These are phyloP conservation scores for Kodamaea jinghongensis DNA, from an alignment of 805 yeast species.

Conservation along the genomic window DNA sequence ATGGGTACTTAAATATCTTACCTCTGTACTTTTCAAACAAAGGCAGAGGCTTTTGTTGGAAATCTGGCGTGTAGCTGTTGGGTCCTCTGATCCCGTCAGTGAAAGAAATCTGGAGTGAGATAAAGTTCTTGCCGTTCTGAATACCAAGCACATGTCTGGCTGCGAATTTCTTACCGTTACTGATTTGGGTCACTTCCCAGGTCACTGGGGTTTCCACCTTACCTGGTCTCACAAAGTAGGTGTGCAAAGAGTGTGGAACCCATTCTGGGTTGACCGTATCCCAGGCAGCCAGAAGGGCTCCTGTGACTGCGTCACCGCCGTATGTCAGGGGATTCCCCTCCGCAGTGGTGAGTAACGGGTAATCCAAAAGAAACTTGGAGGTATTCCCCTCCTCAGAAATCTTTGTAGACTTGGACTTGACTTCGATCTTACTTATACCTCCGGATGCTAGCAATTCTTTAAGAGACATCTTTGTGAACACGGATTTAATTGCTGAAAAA, in stretches of 20 bases:
- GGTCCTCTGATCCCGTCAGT: conserved; percentile 7
- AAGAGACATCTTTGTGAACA: conserved; percentile 1
- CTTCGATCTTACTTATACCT: conserved; percentile 10
- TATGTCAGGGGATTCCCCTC: conserved; percentile 23
- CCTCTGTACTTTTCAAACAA: conserved; percentile 12
- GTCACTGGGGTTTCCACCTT: conserved; percentile 17
- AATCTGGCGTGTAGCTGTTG: conserved; percentile 3
- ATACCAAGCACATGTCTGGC: conserved; percentile 22
- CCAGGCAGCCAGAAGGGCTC: conserved; percentile 27
- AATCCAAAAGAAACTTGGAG: conserved; percentile 17
- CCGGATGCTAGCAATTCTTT: conserved; percentile 5
- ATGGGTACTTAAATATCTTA: conserved; percentile 11
- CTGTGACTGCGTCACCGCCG: conserved; percentile 29
- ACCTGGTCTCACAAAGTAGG: conserved; percentile 28
- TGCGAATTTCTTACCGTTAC: conserved; percentile 24
- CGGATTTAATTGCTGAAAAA: no score
- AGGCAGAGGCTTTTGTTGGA: conserved; percentile 10
- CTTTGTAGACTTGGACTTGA: conserved; percentile 8
- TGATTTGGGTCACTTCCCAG: conserved; percentile 23
- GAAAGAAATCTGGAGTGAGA: conserved; percentile 21
- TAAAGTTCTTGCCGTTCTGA: conserved; percentile 21
- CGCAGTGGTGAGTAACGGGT: conserved; percentile 22
- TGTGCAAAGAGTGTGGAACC: conserved; percentile 26
- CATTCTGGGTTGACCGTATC: conserved; percentile 21
- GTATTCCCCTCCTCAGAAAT: conserved; percentile 10